A percentile compares a stretch with the other conserved stretches of the same genome.
Evolutionary conservation across 768 basidiomycete species (phyloP).

Genomic region (Trametes maxima): DNA sequence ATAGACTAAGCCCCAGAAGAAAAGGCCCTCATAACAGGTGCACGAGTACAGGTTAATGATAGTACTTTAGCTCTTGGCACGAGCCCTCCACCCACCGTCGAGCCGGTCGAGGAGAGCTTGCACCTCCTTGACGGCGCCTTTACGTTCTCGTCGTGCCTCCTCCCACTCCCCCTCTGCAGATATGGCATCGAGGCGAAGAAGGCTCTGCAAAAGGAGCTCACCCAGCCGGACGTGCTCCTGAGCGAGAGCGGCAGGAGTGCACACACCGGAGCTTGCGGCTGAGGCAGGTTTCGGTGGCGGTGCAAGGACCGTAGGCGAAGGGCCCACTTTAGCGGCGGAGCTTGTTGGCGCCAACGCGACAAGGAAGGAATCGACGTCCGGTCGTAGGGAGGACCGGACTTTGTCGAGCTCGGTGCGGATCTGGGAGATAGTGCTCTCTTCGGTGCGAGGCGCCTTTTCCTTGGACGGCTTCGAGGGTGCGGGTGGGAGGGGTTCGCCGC

Average conservation of each 20-base stretch:
- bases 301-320: constrained; percentile 18
- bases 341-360: constrained; percentile 31
- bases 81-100: constrained; percentile 64
- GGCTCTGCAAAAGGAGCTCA: constrained; percentile 84
- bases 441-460: constrained; percentile 40
- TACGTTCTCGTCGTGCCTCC: constrained; percentile 76
- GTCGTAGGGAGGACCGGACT: constrained; percentile 56
- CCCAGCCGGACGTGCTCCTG: constrained; percentile 62
- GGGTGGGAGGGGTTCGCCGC: constrained; percentile 33
- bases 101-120: constrained; percentile 81
- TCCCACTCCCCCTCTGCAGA: constrained; percentile 74
- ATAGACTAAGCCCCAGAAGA: too few relatives aligned
- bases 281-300: constrained; percentile 24
- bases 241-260: constrained; percentile 32
- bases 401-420: constrained; percentile 57
- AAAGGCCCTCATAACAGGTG: too few relatives aligned
- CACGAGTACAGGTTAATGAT: too few relatives aligned
- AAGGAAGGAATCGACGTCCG: constrained; percentile 61
- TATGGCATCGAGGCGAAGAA: constrained; percentile 86
- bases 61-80: constrained; percentile 4
- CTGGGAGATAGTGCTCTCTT: constrained; percentile 51
- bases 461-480: constrained; percentile 30
- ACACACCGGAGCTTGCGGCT: constrained; percentile 21
- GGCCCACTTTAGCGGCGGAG: constrained; percentile 2
- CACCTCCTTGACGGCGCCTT: constrained; percentile 84